Conservation (phyloP, 345 rosid species). For the Carallia brachiata region DNA sequence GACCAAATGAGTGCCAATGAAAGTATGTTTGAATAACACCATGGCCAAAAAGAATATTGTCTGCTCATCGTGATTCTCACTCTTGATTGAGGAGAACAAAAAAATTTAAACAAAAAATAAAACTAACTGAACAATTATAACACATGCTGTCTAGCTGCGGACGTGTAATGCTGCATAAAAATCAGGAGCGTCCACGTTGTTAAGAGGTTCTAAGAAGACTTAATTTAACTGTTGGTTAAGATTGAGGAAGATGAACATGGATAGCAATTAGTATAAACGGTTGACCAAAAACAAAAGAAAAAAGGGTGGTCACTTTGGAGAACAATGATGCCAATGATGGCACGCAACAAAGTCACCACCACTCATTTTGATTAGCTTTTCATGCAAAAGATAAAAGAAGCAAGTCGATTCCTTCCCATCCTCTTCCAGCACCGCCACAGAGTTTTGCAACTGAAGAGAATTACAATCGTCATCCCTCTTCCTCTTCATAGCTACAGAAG, state of each 20-base stretch:
- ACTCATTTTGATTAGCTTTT: neutral
- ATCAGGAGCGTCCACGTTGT: neutral
- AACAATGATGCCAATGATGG: slow-evolving; percentile 3
- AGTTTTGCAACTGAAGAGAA: no score
- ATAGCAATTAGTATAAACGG: neutral
- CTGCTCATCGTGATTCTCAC: slow-evolving; percentile 8
- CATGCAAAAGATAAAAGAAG: neutral
- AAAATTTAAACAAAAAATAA: no score
- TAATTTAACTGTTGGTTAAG: no score
- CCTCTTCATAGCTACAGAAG: no score
- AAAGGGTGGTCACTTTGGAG: neutral
- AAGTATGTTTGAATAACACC: slow-evolving; percentile 12
- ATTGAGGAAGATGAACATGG: neutral
- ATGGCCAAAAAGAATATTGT: slow-evolving; percentile 1
- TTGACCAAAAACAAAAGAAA: neutral
- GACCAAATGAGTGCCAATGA: slow-evolving; percentile 14
- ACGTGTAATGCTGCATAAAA: neutral
- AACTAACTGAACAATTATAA: neutral
- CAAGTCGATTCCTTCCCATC: no score
- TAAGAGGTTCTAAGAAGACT: neutral
- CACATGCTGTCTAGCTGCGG: slow-evolving; percentile 16
- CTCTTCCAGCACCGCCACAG: no score
- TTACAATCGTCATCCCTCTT: no score
- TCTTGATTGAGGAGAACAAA: neutral
- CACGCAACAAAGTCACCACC: neutral